Percentiles rank a stretch among this genome's conserved stretches.
phyloP scores from a whole-genome alignment of 352 stramenopile genomes.

The Phytophthora chlamydospora region DNA sequence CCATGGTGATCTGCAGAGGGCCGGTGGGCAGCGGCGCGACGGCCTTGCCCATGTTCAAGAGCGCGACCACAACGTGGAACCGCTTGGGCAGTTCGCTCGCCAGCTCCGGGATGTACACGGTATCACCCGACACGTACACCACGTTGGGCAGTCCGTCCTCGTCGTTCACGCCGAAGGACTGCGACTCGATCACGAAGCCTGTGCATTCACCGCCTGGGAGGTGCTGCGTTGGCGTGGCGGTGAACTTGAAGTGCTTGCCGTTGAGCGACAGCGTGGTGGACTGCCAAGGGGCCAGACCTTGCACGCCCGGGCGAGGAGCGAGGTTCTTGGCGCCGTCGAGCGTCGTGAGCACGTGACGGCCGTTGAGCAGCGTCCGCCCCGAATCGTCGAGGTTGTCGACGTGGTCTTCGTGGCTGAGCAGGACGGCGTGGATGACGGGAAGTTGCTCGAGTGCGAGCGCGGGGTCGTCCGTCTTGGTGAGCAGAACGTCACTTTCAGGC shows the following conservation, averaged over 20 bases:
- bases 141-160: too few relatives aligned
- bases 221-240: slow-evolving; percentile 46
- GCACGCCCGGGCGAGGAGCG: slow-evolving; percentile 41
- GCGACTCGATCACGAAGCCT: too few relatives aligned
- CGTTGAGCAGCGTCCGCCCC: slow-evolving; percentile 44
- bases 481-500: background rate
- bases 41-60: slow-evolving; percentile 46
- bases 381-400: slow-evolving; percentile 44
- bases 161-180: too few relatives aligned
- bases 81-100: slow-evolving; percentile 31
- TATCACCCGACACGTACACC: slow-evolving; percentile 12
- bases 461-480: slow-evolving; percentile 27
- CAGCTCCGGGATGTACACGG: slow-evolving; percentile 39
- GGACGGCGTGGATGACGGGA: slow-evolving; percentile 38
- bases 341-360: slow-evolving; percentile 46
- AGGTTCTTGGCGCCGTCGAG: slow-evolving; percentile 48
- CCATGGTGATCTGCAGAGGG: slow-evolving; percentile 40
- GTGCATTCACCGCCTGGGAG: background rate
- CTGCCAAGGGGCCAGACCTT: slow-evolving; percentile 39
- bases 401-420: slow-evolving; percentile 52
- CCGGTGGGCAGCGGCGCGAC: slow-evolving; percentile 12
- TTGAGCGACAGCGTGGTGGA: slow-evolving; percentile 32
- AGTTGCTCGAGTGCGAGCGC: slow-evolving; percentile 38
- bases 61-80: slow-evolving; percentile 4
- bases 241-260: slow-evolving; percentile 48